phyloP scores from a whole-genome alignment of 306 rosid genomes.

The Aeschynomene evenia region DNA sequence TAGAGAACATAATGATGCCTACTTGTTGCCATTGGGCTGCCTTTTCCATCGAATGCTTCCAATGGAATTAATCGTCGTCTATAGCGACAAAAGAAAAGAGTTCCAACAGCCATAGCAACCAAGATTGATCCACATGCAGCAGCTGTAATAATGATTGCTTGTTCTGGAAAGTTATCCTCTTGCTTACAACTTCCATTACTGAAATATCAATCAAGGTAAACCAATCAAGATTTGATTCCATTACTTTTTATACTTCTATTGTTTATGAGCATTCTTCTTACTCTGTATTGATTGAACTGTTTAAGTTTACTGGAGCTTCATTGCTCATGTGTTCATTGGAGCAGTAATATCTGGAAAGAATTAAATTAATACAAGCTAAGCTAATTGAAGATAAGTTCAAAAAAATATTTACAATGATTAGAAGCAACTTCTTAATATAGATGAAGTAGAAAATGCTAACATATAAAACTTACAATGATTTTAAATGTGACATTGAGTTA shows the following conservation, averaged over 20 bases:
- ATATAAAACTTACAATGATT: slow-evolving; percentile 55
- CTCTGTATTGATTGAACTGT: slow-evolving; percentile 57
- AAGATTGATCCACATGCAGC: slow-evolving; percentile 63
- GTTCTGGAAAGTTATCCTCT: slow-evolving; percentile 18
- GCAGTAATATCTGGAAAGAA: slow-evolving; percentile 53
- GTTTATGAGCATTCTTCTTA: slow-evolving; percentile 34
- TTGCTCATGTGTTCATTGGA: slow-evolving; percentile 54
- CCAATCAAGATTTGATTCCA: slow-evolving; percentile 19
- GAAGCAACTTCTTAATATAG: slow-evolving; percentile 18
- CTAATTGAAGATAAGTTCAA: slow-evolving; percentile 2
- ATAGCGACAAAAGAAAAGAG: slow-evolving; percentile 42
- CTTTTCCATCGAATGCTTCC: slow-evolving; percentile 49
- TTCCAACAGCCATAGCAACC: slow-evolving; percentile 52
- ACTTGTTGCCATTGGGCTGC: slow-evolving; percentile 53
- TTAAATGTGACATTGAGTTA: slow-evolving; percentile 45
- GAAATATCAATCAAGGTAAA: slow-evolving; percentile 37
- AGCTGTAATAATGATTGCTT: slow-evolving; percentile 49
- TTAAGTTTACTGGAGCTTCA: slow-evolving; percentile 42
- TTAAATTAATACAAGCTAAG: slow-evolving; percentile 20
- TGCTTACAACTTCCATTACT: slow-evolving; percentile 55
- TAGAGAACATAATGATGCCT: slow-evolving; percentile 31
- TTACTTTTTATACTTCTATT: not conserved
- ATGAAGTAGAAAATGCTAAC: slow-evolving; percentile 8
- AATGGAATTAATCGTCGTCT: slow-evolving; percentile 43
- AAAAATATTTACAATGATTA: not conserved